Percentiles rank a stretch among this genome's conserved stretches.
These are phyloP conservation scores for Candida hungchunana DNA, from an alignment of 805 yeast species.

Conservation along the genomic window DNA sequence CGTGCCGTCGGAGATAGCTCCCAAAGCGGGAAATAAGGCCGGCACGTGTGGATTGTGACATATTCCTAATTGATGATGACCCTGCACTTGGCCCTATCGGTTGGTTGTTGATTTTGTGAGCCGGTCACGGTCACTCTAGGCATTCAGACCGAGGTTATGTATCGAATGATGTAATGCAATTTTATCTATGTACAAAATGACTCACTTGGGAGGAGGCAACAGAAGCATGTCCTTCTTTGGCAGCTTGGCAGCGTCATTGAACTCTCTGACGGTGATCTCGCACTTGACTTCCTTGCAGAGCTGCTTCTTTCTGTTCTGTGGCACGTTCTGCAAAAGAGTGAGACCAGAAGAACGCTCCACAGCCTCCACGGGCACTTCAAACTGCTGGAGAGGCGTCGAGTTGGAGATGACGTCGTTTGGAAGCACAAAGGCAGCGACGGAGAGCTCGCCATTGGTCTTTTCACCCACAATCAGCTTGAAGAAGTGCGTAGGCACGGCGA, in stretches of 20 bases:
- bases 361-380: conserved; percentile 87
- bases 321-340: conserved; percentile 68
- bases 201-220: conserved; percentile 12
- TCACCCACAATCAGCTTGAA: conserved; percentile 90
- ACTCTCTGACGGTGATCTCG: conserved; percentile 77
- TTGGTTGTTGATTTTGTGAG: too few relatives aligned
- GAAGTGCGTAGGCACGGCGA: conserved; percentile 97
- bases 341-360: conserved; percentile 84
- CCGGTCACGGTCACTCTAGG: too few relatives aligned
- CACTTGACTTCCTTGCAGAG: conserved; percentile 82
- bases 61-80: too few relatives aligned
- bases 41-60: too few relatives aligned
- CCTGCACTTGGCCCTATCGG: too few relatives aligned
- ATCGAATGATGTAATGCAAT: too few relatives aligned
- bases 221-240: conserved; percentile 16
- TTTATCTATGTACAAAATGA: too few relatives aligned
- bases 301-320: conserved; percentile 49
- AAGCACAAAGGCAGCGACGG: conserved; percentile 89
- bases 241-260: conserved; percentile 37
- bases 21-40: too few relatives aligned
- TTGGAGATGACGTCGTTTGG: conserved; percentile 85
- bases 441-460: conserved; percentile 41
- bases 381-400: conserved; percentile 60
- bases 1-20: too few relatives aligned
- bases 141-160: too few relatives aligned